Evolutionary conservation across 257 asterid genomes (phyloP).

Genomic region (Paulownia fortunei): DNA sequence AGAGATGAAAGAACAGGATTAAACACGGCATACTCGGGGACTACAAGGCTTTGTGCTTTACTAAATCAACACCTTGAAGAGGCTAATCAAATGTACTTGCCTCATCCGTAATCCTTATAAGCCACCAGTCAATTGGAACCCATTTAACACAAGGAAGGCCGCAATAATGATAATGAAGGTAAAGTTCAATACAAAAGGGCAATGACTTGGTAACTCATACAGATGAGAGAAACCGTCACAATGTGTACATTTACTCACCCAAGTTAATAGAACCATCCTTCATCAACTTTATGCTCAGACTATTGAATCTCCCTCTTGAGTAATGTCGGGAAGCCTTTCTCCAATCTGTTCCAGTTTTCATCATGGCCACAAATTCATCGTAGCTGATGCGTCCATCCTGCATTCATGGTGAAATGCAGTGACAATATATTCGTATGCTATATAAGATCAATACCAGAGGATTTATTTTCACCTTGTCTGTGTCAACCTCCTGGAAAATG

Average conservation of each 20-base stretch:
- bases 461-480: slow-evolving; percentile 69
- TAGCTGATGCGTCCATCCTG: slow-evolving; percentile 94
- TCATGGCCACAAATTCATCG: slow-evolving; percentile 91
- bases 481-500: slow-evolving; percentile 93
- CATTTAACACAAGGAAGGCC: slow-evolving; percentile 36
- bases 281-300: slow-evolving; percentile 81
- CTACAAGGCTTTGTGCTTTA: slow-evolving; percentile 39
- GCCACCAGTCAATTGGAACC: slow-evolving; percentile 44
- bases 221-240: slow-evolving; percentile 33
- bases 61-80: slow-evolving; percentile 44
- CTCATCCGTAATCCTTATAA: slow-evolving; percentile 42
- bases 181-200: slow-evolving; percentile 38
- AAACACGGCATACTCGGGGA: slow-evolving; percentile 28
- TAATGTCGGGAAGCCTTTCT: slow-evolving; percentile 96
- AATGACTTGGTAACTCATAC: slow-evolving; percentile 24
- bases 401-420: slow-evolving; percentile 25
- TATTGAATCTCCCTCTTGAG: slow-evolving; percentile 89
- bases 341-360: slow-evolving; percentile 96
- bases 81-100: slow-evolving; percentile 39
- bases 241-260: slow-evolving; percentile 65
- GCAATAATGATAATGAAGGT: slow-evolving; percentile 39
- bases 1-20: slow-evolving; percentile 28
- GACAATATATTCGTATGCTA: slow-evolving; percentile 22
- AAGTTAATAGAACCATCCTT: slow-evolving; percentile 88
- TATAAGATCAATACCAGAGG: slow-evolving; percentile 18